Evolutionary conservation across 208 protist species (phyloP).

Genomic region (Leishmania braziliensis): DNA sequence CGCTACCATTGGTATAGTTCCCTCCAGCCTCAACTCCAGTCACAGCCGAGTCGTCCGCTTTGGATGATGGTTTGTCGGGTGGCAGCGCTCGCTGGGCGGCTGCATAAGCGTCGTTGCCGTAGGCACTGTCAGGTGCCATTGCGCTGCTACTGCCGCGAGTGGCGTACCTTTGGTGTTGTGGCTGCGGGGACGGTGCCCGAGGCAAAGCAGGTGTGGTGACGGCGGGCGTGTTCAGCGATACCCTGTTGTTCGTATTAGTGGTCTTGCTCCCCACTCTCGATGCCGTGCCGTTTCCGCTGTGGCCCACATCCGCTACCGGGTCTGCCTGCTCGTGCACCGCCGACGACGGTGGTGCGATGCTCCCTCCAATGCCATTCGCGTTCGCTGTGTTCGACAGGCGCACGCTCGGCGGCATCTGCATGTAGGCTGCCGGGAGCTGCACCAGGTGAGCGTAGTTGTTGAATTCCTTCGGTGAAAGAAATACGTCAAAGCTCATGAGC

Average conservation of each 20-base stretch:
- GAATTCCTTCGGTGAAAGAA: slow-evolving; percentile 77
- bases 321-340: not conserved
- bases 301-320: not conserved
- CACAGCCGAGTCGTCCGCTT: not conserved
- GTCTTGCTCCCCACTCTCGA: not conserved
- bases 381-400: slow-evolving; percentile 21
- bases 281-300: not conserved
- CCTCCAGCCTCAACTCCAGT: not conserved
- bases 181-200: slow-evolving; percentile 2
- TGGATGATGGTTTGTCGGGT: not conserved
- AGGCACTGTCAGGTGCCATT: not conserved
- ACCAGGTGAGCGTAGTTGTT: slow-evolving; percentile 61
- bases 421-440: slow-evolving; percentile 29
- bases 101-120: slow-evolving; percentile 3
- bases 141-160: not conserved
- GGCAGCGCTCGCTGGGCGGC: not conserved
- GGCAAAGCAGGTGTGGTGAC: not conserved
- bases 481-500: slow-evolving; percentile 77
- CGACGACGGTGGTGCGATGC: not conserved
- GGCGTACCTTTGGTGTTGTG: not conserved
- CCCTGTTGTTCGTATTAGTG: not conserved
- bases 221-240: not conserved
- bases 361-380: slow-evolving; percentile 1
- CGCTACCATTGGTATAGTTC: not conserved
- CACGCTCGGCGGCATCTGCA: slow-evolving; percentile 27